A percentile compares a stretch with the other conserved stretches of the same genome.
phyloP scores from a whole-genome alignment of 1,284 basidiomycete species.

The Moniliella sp. region DNA sequence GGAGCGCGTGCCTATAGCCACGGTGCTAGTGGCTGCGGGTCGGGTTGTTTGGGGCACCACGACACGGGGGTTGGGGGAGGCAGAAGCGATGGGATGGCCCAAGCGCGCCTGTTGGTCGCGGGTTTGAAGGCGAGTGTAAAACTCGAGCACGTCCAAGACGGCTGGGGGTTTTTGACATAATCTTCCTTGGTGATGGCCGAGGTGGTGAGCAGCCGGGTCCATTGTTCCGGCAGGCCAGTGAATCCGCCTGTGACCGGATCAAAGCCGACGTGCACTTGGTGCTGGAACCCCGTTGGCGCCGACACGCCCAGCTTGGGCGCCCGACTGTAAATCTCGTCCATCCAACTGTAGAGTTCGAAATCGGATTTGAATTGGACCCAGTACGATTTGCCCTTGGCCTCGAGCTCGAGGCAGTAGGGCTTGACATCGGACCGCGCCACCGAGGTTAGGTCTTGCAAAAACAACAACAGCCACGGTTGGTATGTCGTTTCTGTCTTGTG shows the following conservation, averaged over 20 bases:
- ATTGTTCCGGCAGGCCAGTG: conserved; percentile 91
- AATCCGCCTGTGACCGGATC: conserved; percentile 81
- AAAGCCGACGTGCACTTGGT: conserved; percentile 92
- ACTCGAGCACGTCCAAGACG: conserved; percentile 85
- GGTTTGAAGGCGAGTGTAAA: conserved; percentile 91
- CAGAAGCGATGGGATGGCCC: conserved; percentile 4
- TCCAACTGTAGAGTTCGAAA: conserved; percentile 88
- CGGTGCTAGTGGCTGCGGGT: too few species aligned
- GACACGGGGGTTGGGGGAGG: too few species aligned
- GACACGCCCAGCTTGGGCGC: conserved; percentile 78
- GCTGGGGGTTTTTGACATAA: conserved; percentile 84
- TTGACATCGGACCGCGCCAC: conserved; percentile 77
- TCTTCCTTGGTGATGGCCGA: conserved; percentile 93
- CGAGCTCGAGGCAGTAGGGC: conserved; percentile 60
- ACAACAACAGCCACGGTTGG: conserved; percentile 46
- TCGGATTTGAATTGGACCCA: conserved; percentile 70
- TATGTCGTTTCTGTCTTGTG: conserved; percentile 65
- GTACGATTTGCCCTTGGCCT: conserved; percentile 54
- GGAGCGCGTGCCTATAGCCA: too few species aligned
- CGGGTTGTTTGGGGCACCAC: too few species aligned
- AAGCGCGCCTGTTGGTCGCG: conserved; percentile 56
- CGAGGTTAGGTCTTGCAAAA: conserved; percentile 58
- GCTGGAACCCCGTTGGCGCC: conserved; percentile 85
- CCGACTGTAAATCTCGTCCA: conserved; percentile 76
- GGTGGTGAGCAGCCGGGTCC: conserved; percentile 80